Conservation (phyloP, 2,329 filamentous ascomycete species). For the Cordyceps fumosorosea region DNA sequence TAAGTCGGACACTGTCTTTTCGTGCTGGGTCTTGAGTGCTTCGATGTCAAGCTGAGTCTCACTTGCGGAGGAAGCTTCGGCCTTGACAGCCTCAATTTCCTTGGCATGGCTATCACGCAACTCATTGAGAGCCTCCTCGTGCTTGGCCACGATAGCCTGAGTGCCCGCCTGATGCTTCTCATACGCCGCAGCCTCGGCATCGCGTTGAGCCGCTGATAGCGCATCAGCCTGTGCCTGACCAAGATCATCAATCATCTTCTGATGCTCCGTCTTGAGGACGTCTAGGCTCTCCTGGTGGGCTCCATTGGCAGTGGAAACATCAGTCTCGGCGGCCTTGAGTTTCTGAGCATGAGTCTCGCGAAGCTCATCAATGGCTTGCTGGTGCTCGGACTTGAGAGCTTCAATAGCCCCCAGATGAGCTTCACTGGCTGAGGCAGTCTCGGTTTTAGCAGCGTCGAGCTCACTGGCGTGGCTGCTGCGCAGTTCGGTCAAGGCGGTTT, state of each 20-base stretch:
- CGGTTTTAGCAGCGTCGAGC: slow-evolving; percentile 35
- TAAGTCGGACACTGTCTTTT: slow-evolving; percentile 39
- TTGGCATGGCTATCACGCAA: slow-evolving; percentile 33
- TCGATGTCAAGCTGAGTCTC: neutral
- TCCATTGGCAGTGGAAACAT: slow-evolving; percentile 22
- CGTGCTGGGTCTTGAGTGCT: slow-evolving; percentile 39
- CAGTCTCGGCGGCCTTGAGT: slow-evolving; percentile 20
- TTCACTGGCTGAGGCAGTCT: slow-evolving; percentile 24
- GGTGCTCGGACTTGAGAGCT: slow-evolving; percentile 42
- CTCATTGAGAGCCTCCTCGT: slow-evolving; percentile 42
- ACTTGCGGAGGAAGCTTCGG: slow-evolving; percentile 14
- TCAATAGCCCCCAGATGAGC: slow-evolving; percentile 30
- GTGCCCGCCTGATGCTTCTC: neutral
- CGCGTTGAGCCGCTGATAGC: slow-evolving; percentile 38
- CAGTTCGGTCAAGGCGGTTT: slow-evolving; percentile 39
- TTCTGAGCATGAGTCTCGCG: slow-evolving; percentile 27
- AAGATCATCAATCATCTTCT: slow-evolving; percentile 39
- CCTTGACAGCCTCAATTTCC: slow-evolving; percentile 36
- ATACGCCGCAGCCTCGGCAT: slow-evolving; percentile 13
- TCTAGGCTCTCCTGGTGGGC: slow-evolving; percentile 24
- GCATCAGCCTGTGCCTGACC: slow-evolving; percentile 35
- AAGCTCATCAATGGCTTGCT: slow-evolving; percentile 40
- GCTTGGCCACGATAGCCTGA: slow-evolving; percentile 34
- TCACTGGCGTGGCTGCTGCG: slow-evolving; percentile 34
- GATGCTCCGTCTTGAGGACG: slow-evolving; percentile 48